Percentiles rank a stretch among this genome's conserved stretches.
These are phyloP conservation scores for Boechera divaricarpa DNA, from an alignment of 345 rosid species.

Conservation along the genomic window DNA sequence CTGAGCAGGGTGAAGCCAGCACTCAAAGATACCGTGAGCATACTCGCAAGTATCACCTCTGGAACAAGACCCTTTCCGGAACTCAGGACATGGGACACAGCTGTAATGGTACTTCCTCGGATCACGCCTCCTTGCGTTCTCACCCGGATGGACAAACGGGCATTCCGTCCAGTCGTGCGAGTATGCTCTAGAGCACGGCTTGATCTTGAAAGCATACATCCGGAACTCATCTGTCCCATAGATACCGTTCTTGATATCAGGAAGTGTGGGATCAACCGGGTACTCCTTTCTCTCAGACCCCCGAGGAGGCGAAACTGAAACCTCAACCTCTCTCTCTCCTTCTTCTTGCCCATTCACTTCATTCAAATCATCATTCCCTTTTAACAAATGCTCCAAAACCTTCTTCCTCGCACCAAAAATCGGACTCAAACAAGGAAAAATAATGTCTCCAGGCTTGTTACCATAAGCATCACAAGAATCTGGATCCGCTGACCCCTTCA, in stretches of 20 bases:
- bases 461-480: slow-evolving; percentile 64
- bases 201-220: slow-evolving; percentile 88
- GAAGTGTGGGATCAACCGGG: slow-evolving; percentile 81
- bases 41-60: slow-evolving; percentile 87
- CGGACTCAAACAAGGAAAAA: slow-evolving; percentile 48
- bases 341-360: slow-evolving; percentile 49
- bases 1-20: slow-evolving; percentile 99
- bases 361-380: slow-evolving; percentile 45
- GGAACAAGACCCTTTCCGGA: slow-evolving; percentile 84
- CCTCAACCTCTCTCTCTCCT: slow-evolving; percentile 33
- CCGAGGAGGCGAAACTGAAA: slow-evolving; percentile 44
- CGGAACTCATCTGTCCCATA: slow-evolving; percentile 92
- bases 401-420: slow-evolving; percentile 57
- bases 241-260: slow-evolving; percentile 79
- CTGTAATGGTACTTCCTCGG: slow-evolving; percentile 89
- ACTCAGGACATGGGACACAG: slow-evolving; percentile 96
- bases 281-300: slow-evolving; percentile 80
- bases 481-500: slow-evolving; percentile 68
- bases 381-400: slow-evolving; percentile 59
- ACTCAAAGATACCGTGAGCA: slow-evolving; percentile 93
- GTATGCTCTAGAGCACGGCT: slow-evolving; percentile 95
- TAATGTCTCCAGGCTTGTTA: slow-evolving; percentile 62
- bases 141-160: slow-evolving; percentile 96
- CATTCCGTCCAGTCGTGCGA: slow-evolving; percentile 98
- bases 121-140: slow-evolving; percentile 94